Evolutionary conservation across 306 rosid species (phyloP), one percentile per base, ranked within the genome.

Genomic region (Arachis hypogaea): DNA sequence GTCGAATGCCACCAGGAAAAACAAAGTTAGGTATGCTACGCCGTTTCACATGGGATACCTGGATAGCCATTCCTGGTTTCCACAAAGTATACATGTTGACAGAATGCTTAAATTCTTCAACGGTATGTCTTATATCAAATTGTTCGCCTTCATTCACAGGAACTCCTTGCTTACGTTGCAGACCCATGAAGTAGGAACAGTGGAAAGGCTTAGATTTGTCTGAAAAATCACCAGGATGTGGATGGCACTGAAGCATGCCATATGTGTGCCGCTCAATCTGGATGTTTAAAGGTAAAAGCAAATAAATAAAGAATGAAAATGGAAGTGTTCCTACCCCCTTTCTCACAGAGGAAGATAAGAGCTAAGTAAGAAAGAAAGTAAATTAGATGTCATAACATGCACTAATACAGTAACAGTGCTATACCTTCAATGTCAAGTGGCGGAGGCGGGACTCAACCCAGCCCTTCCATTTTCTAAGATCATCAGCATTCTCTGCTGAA

Each of bases 371-470:
- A 50, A 60, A 51, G 28, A 22, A 22, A 22, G 28, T 22, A 67
- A 4, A 33, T 33, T 33, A 41, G 62, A 50, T 59, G 28, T 12
- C 33, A 59, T 74, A 18, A 57, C 43, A 64, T 80, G 70, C 22
- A 61, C 9, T n/a, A 78, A 71, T 47, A 73, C 33, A 76, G 30
- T 10, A 11, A 73, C 33, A 76, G 30, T 10, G n/a, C 42, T 73
- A 64, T 77, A 92, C 99, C 96, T 89, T 92, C 83, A 91, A 73
- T 49, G 92, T 94, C 66, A 94, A 86, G 65, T 89, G 95, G 51
- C 99, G 97, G 43, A 94, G 86, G 47, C 99, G 97, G 74, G 99
- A 94, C 71, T 81, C 90, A 82, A 94, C 99, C 99, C 99, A 94
- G 36, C 99, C 99, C 78, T 92, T 92, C 99, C 99, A 94, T 38